Evolutionary conservation across 2,329 filamentous ascomycete genomes (phyloP), one percentile per base, ranked within the genome.

Genomic region (Penicillium sp.): DNA sequence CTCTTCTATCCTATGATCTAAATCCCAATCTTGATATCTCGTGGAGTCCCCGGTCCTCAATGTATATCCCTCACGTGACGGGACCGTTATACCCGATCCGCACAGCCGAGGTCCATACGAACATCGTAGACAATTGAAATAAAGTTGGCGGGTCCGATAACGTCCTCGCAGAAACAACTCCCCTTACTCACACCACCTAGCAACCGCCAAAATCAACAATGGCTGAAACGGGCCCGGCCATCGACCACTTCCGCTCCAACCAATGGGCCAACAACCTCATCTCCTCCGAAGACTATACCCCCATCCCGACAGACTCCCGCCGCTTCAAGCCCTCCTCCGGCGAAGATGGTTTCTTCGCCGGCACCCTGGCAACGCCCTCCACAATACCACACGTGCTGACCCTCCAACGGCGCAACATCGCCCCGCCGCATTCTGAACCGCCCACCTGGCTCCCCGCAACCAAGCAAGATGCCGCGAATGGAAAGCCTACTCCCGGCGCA

Each of bases 281-380:
- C 46, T 57, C 66, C 39, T 65, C 66, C 16, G 54, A 66, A 18
- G 63, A 69, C 53, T 76, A 76, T 61, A 64, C 60, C 41, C 57
- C 69, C 27, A 69, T 75, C 47, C 61, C 63, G 39, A 75, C 73
- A 41, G 70, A 68, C 54, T 73, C 73, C 2, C 70, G 75, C 10
- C 62, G 63, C 10, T 57, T 64, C 55, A 76, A 77, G 54, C 63
- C 67, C 8, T 53, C 62, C 30, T 67, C 67, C 9, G 73, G 74
- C 41, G 75, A 77, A 65, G 74, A 77, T 50, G 68, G 68, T 46
- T 76, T 69, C 63, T 72, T 76, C 50, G 64, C 69, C 8, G 57
- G 62, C 27, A 76, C 74, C 1, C 58, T 76, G 30, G 68, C 60
- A 31, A 73, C 73, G 7, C 43, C 64, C 0, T 55, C 58, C 13